Evolutionary conservation across 768 basidiomycete species (phyloP).

Genomic region (Termitomyces sp.): DNA sequence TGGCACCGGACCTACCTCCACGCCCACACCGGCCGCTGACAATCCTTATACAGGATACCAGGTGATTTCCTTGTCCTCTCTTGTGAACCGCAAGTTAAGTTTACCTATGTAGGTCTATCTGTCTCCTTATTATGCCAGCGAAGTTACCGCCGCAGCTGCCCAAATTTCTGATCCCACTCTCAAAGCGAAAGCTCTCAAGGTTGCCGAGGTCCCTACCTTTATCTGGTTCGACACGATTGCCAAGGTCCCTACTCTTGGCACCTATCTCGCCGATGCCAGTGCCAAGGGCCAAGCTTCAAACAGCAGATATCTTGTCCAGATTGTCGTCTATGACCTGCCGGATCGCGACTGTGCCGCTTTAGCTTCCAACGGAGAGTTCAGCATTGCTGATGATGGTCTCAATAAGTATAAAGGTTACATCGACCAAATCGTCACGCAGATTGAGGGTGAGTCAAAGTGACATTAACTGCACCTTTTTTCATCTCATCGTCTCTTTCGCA

Average conservation of each 20-base stretch:
- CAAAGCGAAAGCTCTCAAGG: slow-evolving; percentile 43
- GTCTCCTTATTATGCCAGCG: slow-evolving; percentile 50
- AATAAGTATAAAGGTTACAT: slow-evolving; percentile 56
- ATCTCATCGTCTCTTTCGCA: slow-evolving; percentile 11
- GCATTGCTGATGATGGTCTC: slow-evolving; percentile 49
- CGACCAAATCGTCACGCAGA: slow-evolving; percentile 52
- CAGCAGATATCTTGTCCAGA: slow-evolving; percentile 44
- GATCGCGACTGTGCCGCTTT: slow-evolving; percentile 63
- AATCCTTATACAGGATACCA: slow-evolving; percentile 51
- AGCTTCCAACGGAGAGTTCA: slow-evolving; percentile 64
- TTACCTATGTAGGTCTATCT: slow-evolving; percentile 34
- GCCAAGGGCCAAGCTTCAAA: slow-evolving; percentile 38
- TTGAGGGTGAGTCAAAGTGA: slow-evolving; percentile 33
- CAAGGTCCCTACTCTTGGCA: slow-evolving; percentile 49
- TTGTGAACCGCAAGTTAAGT: background rate
- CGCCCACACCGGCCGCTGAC: slow-evolving; percentile 22
- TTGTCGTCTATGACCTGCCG: slow-evolving; percentile 55
- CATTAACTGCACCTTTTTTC: background rate
- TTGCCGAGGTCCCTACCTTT: slow-evolving; percentile 60
- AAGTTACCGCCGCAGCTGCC: slow-evolving; percentile 44
- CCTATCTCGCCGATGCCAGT: slow-evolving; percentile 49
- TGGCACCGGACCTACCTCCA: background rate
- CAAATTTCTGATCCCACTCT: slow-evolving; percentile 44
- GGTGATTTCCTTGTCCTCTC: slow-evolving; percentile 18
- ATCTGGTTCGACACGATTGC: slow-evolving; percentile 54